Evolutionary conservation across 177 flowering plant genomes (phyloP).

Genomic region (Vitis hybrid): DNA sequence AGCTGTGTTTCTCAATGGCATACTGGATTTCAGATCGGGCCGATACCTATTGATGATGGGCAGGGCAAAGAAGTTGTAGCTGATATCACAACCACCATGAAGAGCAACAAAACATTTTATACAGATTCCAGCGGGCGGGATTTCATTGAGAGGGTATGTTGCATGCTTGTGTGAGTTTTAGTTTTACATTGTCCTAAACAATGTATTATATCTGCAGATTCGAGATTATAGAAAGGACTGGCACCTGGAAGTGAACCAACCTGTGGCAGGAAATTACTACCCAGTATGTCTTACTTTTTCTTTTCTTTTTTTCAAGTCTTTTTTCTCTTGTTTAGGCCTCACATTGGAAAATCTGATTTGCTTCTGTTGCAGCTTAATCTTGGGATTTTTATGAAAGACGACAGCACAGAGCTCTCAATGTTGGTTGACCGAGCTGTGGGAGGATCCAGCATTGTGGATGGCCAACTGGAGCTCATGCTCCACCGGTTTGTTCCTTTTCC

Average conservation of each 20-base stretch:
- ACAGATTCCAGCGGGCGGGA: constrained; percentile 97
- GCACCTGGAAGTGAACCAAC: constrained; percentile 86
- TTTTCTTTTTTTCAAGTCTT: neutral
- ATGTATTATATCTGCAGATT: constrained; percentile 50
- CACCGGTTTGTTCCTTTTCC: constrained; percentile 55
- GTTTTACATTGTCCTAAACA: too few relatives aligned
- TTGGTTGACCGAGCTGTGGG: constrained; percentile 92
- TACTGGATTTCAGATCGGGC: constrained; percentile 65
- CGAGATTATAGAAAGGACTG: constrained; percentile 89
- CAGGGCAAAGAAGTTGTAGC: constrained; percentile 79
- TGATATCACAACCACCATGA: constrained; percentile 55
- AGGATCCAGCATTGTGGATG: constrained; percentile 86
- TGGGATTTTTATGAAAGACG: constrained; percentile 76
- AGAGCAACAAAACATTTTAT: constrained; percentile 73
- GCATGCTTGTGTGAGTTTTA: neutral
- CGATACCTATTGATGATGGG: constrained; percentile 85
- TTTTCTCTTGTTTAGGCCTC: too few relatives aligned
- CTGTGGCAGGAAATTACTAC: constrained; percentile 92
- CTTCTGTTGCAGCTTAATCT: constrained; percentile 67
- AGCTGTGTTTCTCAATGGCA: neutral
- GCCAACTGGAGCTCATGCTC: constrained; percentile 91
- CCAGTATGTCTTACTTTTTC: constrained; percentile 55
- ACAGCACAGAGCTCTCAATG: constrained; percentile 66
- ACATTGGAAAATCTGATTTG: too few relatives aligned
- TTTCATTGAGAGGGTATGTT: constrained; percentile 76